phyloP scores from a whole-genome alignment of 2,329 filamentous ascomycete species.

The Neonectria hederae region DNA sequence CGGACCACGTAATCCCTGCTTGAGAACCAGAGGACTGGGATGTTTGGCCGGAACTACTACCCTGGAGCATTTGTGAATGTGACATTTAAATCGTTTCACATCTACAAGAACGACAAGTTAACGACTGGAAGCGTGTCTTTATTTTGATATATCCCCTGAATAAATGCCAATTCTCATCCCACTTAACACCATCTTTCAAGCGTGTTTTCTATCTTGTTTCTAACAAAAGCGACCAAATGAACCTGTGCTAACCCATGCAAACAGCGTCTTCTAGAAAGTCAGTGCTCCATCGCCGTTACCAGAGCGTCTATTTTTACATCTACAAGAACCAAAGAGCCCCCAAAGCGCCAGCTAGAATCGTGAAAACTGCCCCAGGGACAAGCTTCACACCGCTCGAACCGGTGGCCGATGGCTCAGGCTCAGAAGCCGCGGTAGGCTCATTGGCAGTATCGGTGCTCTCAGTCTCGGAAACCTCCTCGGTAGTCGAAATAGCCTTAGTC shows the following conservation, averaged over 20 bases:
- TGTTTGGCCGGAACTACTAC: not conserved
- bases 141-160: not conserved
- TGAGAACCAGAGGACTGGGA: not conserved
- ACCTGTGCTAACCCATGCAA: conserved; percentile 9
- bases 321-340: not conserved
- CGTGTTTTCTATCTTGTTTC: not conserved
- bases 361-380: not conserved
- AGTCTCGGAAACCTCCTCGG: not conserved
- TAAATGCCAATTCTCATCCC: too few species aligned
- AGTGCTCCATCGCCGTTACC: too few species aligned
- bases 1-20: not conserved
- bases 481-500: not conserved
- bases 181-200: not conserved
- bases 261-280: not conserved
- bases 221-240: not conserved
- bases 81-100: not conserved
- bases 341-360: not conserved
- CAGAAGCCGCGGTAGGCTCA: not conserved
- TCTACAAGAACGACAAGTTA: too few species aligned
- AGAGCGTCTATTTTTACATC: too few species aligned
- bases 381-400: conserved; percentile 1
- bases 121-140: not conserved
- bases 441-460: not conserved
- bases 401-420: not conserved
- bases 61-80: not conserved